Evolutionary conservation across 2,329 filamentous ascomycete species (phyloP).

Genomic region (Penicillium sclerotiorum): DNA sequence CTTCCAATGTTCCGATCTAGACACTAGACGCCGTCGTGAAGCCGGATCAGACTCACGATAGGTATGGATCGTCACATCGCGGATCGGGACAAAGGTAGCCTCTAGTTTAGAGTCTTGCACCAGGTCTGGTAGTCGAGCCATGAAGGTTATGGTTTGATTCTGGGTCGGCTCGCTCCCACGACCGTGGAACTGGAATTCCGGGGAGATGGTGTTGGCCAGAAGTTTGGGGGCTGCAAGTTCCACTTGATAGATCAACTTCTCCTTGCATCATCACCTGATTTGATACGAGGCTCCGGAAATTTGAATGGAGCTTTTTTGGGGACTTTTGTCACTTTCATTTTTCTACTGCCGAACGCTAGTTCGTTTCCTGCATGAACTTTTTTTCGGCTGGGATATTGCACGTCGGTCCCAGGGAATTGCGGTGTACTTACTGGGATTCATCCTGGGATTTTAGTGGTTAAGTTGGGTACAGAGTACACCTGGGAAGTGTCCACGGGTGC

Average conservation of each 20-base stretch:
- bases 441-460: no score
- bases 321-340: no score
- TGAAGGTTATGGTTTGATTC: neutral
- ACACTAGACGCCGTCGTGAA: neutral
- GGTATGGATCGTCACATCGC: neutral
- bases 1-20: neutral
- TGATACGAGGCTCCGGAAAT: neutral
- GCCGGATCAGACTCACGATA: neutral
- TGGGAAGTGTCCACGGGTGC: no score
- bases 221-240: neutral
- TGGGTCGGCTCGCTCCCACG: neutral
- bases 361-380: no score
- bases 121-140: neutral
- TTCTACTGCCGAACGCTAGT: no score
- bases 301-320: neutral
- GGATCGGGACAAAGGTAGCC: neutral
- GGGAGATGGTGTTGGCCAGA: neutral
- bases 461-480: no score
- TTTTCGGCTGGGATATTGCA: no score
- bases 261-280: neutral
- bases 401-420: no score
- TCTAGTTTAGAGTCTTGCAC: neutral
- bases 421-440: no score
- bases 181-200: neutral
- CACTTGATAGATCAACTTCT: neutral